A percentile compares a stretch with the other conserved stretches of the same genome.
These are phyloP conservation scores for Aspergillus sergii DNA, from an alignment of 2,329 filamentous ascomycete species.

Conservation along the genomic window DNA sequence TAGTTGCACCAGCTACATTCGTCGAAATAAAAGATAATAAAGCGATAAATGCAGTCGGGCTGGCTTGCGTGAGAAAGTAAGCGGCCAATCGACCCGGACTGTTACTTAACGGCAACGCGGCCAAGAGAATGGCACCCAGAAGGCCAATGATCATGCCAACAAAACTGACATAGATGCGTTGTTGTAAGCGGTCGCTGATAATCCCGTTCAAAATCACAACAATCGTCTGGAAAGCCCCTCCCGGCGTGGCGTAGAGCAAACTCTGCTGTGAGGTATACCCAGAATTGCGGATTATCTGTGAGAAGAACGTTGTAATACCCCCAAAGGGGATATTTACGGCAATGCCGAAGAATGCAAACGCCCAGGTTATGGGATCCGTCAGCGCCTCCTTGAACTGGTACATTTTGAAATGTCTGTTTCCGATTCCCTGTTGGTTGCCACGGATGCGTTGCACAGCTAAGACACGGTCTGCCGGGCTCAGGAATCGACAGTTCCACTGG, in stretches of 20 bases:
- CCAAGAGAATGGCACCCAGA: not conserved
- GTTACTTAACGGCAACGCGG: not conserved
- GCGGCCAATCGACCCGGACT: not conserved
- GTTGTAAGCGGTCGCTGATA: not conserved
- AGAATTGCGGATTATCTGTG: not conserved
- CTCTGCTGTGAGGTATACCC: not conserved
- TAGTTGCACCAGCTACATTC: not conserved
- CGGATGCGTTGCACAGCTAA: constrained; percentile 18
- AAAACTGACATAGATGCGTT: not conserved
- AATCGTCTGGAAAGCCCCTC: not conserved
- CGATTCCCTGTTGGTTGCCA: constrained; percentile 19
- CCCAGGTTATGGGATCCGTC: constrained; percentile 13
- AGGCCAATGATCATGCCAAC: not conserved
- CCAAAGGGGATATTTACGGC: constrained; percentile 21
- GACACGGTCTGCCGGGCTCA: constrained; percentile 9
- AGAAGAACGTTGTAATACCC: constrained; percentile 20
- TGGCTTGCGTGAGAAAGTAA: not conserved
- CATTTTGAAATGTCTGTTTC: constrained; percentile 15
- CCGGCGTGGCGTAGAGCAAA: not conserved
- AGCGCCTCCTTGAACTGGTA: constrained; percentile 19
- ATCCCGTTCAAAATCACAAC: not conserved
- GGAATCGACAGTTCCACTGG: constrained; percentile 13
- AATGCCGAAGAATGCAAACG: constrained; percentile 10
- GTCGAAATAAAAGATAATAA: not conserved
- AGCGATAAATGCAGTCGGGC: not conserved